These are phyloP conservation scores for Phaseolus coccineus DNA, from an alignment of 331 rosid species.

Conservation along the genomic window DNA sequence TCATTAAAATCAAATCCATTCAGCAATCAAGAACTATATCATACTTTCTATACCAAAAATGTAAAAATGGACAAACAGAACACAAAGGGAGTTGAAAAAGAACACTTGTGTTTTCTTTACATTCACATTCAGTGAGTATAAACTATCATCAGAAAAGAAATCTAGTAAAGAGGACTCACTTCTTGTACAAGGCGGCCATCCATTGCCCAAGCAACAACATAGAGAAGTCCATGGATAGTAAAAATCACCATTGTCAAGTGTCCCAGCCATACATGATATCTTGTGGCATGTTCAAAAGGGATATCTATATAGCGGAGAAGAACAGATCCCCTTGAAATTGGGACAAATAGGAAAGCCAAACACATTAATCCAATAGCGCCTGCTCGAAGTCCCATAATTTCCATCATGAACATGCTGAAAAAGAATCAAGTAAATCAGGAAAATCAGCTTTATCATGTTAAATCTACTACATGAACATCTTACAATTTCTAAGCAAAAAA, in stretches of 20 bases:
- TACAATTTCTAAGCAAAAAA: conserved; percentile 32
- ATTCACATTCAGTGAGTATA: conserved; percentile 10
- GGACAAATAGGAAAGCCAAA: conserved; percentile 81
- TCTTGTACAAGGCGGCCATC: conserved; percentile 58
- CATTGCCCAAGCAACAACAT: conserved; percentile 65
- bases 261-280: conserved; percentile 95
- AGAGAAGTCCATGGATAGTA: conserved; percentile 81
- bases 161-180: conserved; percentile 60
- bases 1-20: background rate
- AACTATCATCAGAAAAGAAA: conserved; percentile 37
- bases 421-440: conserved; percentile 36
- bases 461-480: background rate
- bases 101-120: background rate
- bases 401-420: conserved; percentile 62
- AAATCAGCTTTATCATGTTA: conserved; percentile 28
- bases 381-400: conserved; percentile 67
- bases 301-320: conserved; percentile 82
- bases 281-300: conserved; percentile 93
- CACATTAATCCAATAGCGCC: conserved; percentile 75
- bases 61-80: background rate
- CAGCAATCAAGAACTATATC: background rate
- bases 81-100: conserved; percentile 1
- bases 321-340: conserved; percentile 89
- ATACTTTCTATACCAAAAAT: background rate
- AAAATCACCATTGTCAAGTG: conserved; percentile 89